phyloP scores from a whole-genome alignment of 768 basidiomycete genomes.

The Boletus pseudo-olivaceus region DNA sequence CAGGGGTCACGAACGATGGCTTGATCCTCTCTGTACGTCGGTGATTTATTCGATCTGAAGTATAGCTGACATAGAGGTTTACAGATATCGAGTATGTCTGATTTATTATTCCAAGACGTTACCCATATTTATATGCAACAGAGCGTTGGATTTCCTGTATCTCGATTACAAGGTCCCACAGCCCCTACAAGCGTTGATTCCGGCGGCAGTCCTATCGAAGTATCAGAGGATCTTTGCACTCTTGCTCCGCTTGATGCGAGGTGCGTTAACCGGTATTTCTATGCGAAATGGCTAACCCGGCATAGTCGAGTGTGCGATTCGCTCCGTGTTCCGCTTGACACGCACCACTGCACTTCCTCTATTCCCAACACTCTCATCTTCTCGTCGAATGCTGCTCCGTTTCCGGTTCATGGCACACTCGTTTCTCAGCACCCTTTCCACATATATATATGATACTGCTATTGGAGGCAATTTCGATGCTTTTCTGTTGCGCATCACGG shows the following conservation, averaged over 20 bases:
- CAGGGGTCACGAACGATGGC: conserved; percentile 68
- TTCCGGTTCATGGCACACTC: conserved; percentile 73
- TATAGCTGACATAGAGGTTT: conserved; percentile 3
- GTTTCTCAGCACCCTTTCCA: conserved; percentile 63
- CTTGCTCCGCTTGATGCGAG: conserved; percentile 74
- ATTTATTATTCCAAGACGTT: not conserved
- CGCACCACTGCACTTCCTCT: conserved; percentile 40
- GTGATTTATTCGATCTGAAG: not conserved
- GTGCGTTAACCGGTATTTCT: conserved; percentile 35
- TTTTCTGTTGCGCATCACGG: conserved; percentile 49
- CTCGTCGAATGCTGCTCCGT: conserved; percentile 54
- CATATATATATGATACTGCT: conserved; percentile 77
- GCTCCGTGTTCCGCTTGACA: conserved; percentile 64
- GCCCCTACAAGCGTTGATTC: conserved; percentile 71
- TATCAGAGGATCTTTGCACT: conserved; percentile 84
- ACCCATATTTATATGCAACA: conserved; percentile 27
- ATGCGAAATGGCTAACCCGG: conserved; percentile 1
- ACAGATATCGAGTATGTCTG: conserved; percentile 22
- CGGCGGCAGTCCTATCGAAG: conserved; percentile 69
- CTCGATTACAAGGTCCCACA: conserved; percentile 87
- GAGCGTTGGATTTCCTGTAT: conserved; percentile 86
- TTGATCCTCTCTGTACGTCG: conserved; percentile 74
- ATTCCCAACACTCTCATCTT: conserved; percentile 55
- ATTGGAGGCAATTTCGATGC: conserved; percentile 74
- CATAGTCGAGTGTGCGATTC: conserved; percentile 64